Evolutionary conservation across 768 basidiomycete genomes (phyloP).

Genomic region (Rossbeevera mucosa): DNA sequence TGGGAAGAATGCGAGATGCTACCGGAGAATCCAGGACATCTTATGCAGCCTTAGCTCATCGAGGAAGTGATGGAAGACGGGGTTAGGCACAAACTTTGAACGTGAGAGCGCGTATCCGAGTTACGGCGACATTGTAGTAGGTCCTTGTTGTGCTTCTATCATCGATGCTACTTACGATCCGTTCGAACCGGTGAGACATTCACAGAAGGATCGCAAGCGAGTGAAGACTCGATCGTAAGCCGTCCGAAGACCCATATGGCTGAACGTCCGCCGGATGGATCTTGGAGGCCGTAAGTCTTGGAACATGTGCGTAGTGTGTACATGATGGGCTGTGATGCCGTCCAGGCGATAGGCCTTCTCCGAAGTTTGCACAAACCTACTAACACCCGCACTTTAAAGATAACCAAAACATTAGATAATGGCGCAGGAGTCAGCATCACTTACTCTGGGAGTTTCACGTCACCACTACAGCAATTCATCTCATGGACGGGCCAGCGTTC

Average conservation of each 20-base stretch:
- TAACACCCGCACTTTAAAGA: not conserved
- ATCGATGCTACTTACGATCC: not conserved
- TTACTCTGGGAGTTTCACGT: not conserved
- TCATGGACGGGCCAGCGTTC: not conserved
- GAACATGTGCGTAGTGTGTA: not conserved
- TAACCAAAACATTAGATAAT: not conserved
- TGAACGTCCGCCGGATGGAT: not conserved
- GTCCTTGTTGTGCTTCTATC: not conserved
- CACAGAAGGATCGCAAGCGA: not conserved
- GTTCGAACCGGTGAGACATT: not conserved
- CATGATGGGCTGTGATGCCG: not conserved
- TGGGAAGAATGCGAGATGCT: not conserved
- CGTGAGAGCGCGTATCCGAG: not conserved
- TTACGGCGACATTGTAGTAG: not conserved
- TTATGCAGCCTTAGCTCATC: not conserved
- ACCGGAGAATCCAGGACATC: too few relatives aligned
- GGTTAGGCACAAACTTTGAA: not conserved
- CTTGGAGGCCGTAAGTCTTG: not conserved
- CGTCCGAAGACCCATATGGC: not conserved
- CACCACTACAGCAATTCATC: not conserved
- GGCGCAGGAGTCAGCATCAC: not conserved
- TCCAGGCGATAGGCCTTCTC: not conserved
- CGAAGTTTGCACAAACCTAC: not conserved
- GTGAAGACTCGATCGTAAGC: not conserved
- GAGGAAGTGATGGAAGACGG: not conserved